Conservation (phyloP, 257 asterid species). For the Cinchona pubescens region DNA sequence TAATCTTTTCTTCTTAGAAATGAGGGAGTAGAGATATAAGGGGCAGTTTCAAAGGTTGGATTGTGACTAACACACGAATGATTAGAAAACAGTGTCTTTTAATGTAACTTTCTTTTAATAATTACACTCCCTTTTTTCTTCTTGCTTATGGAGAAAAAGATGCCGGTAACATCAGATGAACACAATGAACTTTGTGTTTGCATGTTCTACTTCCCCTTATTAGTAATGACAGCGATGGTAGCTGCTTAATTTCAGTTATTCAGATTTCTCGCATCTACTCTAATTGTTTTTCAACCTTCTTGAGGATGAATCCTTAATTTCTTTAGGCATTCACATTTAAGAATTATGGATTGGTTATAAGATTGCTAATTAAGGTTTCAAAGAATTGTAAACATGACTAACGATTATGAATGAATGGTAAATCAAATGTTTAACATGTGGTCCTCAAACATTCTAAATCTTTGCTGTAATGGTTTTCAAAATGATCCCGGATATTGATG, state of each 20-base stretch:
- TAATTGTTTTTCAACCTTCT: neutral
- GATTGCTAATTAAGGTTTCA: neutral
- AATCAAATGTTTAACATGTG: neutral
- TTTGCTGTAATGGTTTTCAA: neutral
- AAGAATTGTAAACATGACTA: neutral
- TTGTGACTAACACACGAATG: neutral
- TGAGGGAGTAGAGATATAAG: neutral
- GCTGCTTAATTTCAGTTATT: neutral
- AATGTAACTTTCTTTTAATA: neutral
- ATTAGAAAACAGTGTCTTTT: neutral
- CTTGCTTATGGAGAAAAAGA: neutral
- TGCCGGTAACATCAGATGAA: neutral
- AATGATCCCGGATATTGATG: neutral
- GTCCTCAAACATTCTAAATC: neutral
- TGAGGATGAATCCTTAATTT: neutral
- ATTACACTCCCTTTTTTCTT: neutral
- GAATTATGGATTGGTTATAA: neutral
- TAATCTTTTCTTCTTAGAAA: neutral
- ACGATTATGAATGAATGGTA: neutral
- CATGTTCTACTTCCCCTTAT: neutral
- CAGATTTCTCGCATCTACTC: neutral
- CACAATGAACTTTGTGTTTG: neutral
- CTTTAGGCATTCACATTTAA: neutral
- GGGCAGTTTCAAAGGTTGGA: neutral
- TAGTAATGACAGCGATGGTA: neutral